Evolutionary conservation across 805 yeast genomes (phyloP).

Genomic region (Suhomyces faveliae): DNA sequence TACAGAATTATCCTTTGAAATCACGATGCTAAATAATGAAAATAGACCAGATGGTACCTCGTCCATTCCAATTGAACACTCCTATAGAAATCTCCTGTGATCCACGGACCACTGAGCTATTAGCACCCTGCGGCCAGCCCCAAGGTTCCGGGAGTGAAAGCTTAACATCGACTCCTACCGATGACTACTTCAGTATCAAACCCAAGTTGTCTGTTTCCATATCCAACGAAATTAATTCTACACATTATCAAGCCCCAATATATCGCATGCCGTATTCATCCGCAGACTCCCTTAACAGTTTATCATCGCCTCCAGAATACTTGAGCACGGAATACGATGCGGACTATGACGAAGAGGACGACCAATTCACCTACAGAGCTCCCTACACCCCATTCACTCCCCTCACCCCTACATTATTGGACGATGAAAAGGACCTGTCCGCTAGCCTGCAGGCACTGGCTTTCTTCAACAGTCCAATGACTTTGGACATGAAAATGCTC

Average conservation of each 20-base stretch:
- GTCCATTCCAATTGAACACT: slow-evolving; percentile 4
- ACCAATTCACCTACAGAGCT: background rate
- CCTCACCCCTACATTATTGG: slow-evolving; percentile 6
- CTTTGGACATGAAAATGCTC: slow-evolving; percentile 5
- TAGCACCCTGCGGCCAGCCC: background rate
- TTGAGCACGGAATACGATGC: slow-evolving; percentile 3
- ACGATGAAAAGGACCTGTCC: background rate
- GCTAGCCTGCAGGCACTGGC: slow-evolving; percentile 3
- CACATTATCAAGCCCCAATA: background rate
- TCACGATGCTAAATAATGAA: background rate
- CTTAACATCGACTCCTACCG: slow-evolving; percentile 6
- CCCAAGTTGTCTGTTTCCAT: slow-evolving; percentile 11
- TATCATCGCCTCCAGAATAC: slow-evolving; percentile 6
- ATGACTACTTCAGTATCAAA: slow-evolving; percentile 13
- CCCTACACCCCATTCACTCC: slow-evolving; percentile 11
- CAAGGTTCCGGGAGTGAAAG: slow-evolving; percentile 4
- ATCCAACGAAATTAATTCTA: slow-evolving; percentile 4
- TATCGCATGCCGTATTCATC: slow-evolving; percentile 1
- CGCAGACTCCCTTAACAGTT: background rate
- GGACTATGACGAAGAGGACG: slow-evolving; percentile 5
- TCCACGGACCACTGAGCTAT: background rate
- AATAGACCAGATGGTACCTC: slow-evolving; percentile 1
- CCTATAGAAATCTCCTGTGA: background rate
- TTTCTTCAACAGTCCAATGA: background rate
- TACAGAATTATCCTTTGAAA: background rate